A percentile compares a stretch with the other conserved stretches of the same genome.
These are phyloP conservation scores for Xylariaceae sp. DNA, from an alignment of 2,329 filamentous ascomycete genomes.

Conservation along the genomic window DNA sequence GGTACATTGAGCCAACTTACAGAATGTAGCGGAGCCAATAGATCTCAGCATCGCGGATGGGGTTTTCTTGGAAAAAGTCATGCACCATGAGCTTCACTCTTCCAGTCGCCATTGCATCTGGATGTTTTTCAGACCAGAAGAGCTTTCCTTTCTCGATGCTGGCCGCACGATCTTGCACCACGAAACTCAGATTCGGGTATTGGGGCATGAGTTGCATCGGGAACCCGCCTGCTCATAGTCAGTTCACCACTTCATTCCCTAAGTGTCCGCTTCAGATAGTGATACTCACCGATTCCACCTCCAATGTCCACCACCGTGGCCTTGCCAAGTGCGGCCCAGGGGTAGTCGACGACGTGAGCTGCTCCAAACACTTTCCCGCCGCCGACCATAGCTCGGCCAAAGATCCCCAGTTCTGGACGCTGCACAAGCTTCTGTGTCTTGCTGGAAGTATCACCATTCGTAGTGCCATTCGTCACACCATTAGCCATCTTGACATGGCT, in stretches of 20 bases:
- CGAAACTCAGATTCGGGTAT: slow-evolving; percentile 33
- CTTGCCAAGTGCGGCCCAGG: slow-evolving; percentile 17
- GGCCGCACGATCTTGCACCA: slow-evolving; percentile 34
- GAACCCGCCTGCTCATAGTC: slow-evolving; percentile 26
- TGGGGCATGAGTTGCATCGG: slow-evolving; percentile 31
- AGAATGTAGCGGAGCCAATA: slow-evolving; percentile 16
- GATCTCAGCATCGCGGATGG: slow-evolving; percentile 21
- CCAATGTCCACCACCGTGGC: slow-evolving; percentile 20
- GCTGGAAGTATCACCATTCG: not conserved
- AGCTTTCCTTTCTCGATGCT: not conserved
- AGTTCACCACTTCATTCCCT: not conserved
- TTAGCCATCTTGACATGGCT: slow-evolving; percentile 6
- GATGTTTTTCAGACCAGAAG: not conserved
- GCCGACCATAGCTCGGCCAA: slow-evolving; percentile 20
- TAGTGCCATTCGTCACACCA: not conserved
- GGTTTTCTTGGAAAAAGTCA: slow-evolving; percentile 34
- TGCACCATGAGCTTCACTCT: slow-evolving; percentile 26
- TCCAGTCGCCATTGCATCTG: slow-evolving; percentile 3
- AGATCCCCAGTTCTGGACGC: slow-evolving; percentile 20
- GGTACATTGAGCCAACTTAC: not conserved
- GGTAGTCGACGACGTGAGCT: slow-evolving; percentile 20
- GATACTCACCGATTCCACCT: slow-evolving; percentile 16
- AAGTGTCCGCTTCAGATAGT: not conserved
- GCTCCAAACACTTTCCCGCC: slow-evolving; percentile 16
- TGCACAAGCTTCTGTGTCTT: not conserved